Percentiles rank a stretch among this genome's conserved stretches.
Conservation (phyloP, 176 grass and related monocot genomes). For the Eragrostis nindensis region DNA sequence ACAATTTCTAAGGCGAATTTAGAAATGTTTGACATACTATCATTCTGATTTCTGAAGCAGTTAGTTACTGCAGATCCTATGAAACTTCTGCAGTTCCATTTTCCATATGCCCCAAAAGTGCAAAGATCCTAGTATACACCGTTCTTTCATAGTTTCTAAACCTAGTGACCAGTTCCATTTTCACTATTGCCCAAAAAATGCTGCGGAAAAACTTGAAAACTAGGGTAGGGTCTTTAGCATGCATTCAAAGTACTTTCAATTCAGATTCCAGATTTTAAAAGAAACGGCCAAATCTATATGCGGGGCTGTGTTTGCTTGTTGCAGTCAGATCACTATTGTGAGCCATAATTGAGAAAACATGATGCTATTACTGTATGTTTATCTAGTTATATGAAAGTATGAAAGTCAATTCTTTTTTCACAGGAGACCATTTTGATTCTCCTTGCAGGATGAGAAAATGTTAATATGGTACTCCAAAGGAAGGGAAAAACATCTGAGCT, state of each 20-base stretch:
- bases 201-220: background rate
- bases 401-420: slow-evolving; percentile 20
- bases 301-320: background rate
- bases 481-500: slow-evolving; percentile 72
- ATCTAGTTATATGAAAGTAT: background rate
- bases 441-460: slow-evolving; percentile 82
- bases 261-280: background rate
- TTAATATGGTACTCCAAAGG: slow-evolving; percentile 88
- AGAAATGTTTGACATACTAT: background rate
- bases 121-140: background rate
- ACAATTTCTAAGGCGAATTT: background rate
- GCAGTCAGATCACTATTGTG: background rate
- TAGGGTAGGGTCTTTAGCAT: background rate
- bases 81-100: background rate
- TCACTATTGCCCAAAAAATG: background rate
- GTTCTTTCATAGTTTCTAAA: background rate
- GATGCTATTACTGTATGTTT: background rate
- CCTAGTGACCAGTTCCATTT: background rate
- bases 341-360: background rate
- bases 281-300: background rate
- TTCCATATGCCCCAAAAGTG: background rate
- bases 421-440: background rate
- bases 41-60: background rate
- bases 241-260: background rate
- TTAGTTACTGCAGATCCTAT: background rate